phyloP scores from a whole-genome alignment of 768 basidiomycete genomes.

The Pisolithus tinctorius region DNA sequence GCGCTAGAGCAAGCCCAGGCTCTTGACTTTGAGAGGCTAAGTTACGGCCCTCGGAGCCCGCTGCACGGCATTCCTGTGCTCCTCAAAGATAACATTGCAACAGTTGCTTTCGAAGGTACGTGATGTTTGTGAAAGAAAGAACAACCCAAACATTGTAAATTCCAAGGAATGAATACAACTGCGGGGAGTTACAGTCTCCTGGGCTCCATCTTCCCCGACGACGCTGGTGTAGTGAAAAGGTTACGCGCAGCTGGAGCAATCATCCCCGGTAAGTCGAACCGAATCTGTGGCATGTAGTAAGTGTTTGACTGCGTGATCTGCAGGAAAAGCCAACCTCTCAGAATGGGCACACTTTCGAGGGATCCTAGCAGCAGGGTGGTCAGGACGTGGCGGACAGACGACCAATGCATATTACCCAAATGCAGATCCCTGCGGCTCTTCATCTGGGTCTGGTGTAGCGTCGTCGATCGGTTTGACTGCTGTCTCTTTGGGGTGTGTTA shows the following conservation, averaged over 20 bases:
- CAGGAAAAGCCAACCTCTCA: constrained; percentile 51
- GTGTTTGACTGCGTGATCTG: neutral
- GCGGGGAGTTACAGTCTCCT: constrained; percentile 34
- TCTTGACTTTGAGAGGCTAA: constrained; percentile 28
- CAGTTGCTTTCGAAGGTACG: constrained; percentile 23
- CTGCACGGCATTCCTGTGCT: constrained; percentile 36
- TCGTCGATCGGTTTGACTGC: constrained; percentile 46
- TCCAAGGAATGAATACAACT: constrained; percentile 34
- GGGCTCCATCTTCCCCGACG: constrained; percentile 27
- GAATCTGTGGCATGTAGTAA: neutral
- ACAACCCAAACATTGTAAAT: neutral
- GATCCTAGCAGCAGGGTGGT: constrained; percentile 45
- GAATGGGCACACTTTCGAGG: constrained; percentile 48
- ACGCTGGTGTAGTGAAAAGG: constrained; percentile 28
- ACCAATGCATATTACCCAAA: constrained; percentile 45
- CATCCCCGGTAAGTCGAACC: constrained; percentile 19
- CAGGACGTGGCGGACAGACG: constrained; percentile 47
- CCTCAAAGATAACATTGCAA: constrained; percentile 30
- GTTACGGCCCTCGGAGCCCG: constrained; percentile 20
- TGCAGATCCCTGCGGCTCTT: constrained; percentile 51
- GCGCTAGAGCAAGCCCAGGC: constrained; percentile 29
- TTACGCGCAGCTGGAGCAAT: constrained; percentile 29
- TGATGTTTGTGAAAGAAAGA: too few relatives aligned
- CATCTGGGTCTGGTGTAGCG: constrained; percentile 52
- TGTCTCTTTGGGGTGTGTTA: constrained; percentile 37